phyloP scores from a whole-genome alignment of 257 asterid species.

The Salvia splendens region DNA sequence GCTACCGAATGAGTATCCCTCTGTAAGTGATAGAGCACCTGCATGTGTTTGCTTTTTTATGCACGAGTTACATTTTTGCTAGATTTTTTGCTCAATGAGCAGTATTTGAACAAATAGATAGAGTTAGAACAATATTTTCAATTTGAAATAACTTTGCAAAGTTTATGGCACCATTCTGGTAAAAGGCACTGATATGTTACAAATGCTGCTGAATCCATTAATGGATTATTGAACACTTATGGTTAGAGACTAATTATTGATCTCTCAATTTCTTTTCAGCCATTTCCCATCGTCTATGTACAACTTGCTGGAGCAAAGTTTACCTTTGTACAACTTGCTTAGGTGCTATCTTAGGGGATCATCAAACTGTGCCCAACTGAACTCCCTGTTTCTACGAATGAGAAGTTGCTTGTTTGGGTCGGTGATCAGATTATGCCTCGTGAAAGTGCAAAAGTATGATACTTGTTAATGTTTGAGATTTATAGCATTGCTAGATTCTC shows the following conservation, averaged over 20 bases:
- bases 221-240: constrained; percentile 12
- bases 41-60: background rate
- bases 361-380: constrained; percentile 35
- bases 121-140: background rate
- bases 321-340: constrained; percentile 83
- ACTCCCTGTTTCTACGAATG: constrained; percentile 78
- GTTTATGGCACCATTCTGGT: background rate
- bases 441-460: constrained; percentile 79
- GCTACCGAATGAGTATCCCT: constrained; percentile 55
- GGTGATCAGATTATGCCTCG: constrained; percentile 87
- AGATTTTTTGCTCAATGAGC: background rate
- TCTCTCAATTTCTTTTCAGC: constrained; percentile 46
- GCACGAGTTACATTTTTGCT: background rate
- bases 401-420: constrained; percentile 89
- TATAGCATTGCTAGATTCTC: background rate
- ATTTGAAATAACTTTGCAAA: background rate
- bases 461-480: constrained; percentile 18
- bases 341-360: constrained; percentile 43
- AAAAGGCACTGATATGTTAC: constrained; percentile 3
- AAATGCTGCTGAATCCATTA: background rate
- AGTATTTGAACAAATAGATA: background rate
- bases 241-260: constrained; percentile 16
- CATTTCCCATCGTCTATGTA: constrained; percentile 68
- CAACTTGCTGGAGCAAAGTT: constrained; percentile 78
- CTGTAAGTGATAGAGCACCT: constrained; percentile 40